Evolutionary conservation across 129 eudicot species (phyloP), one percentile per base, ranked within the genome.

Genomic region (Arctium minus): DNA sequence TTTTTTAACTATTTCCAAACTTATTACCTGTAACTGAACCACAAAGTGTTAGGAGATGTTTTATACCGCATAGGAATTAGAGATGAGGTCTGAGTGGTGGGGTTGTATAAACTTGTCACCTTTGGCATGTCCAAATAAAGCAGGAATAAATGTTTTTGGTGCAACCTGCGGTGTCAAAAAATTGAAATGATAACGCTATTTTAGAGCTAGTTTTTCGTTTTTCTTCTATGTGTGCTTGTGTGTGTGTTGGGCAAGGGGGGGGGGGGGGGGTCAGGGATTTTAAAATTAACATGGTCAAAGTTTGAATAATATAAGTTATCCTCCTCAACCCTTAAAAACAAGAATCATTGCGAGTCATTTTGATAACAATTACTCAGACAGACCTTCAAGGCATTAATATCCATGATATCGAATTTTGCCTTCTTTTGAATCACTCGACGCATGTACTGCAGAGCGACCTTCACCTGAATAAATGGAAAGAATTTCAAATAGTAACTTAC

Each of bases 71-170:
- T 93, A 96, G 31, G 92, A 82, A 71, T 86, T 33, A 75, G 81
- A 91, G 86, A 96, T 93, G 80, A 88, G 86, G 72, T 96, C 99
- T 6, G 99, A 93, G 75, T 96, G 99, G 75, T 81, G 93, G 39
- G 98, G 90, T 82, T 91, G 94, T 78, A 96, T 89, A 79, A 96
- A 96, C 87, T 91, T 93, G 89, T 93, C 99, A 72, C 88, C 98
- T 74, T 91, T 93, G 35, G 99, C 99, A 85, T 96, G 99, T 37
- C 95, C 99, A 93, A 96, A 96, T 82, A 96, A 78, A 86, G 97
- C 95, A 56, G 99, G 98, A 89, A 93, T 90, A 72, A 86, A 96
- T 64, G 99, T 91, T 88, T 93, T 93, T 9, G 98, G 92, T 18
- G 95, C 97, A 85, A 88, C 98, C 98, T 92, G 89, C 85, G 74